Evolutionary conservation across 1,284 basidiomycete species (phyloP).

Genomic region (Cryptococcus sp.): DNA sequence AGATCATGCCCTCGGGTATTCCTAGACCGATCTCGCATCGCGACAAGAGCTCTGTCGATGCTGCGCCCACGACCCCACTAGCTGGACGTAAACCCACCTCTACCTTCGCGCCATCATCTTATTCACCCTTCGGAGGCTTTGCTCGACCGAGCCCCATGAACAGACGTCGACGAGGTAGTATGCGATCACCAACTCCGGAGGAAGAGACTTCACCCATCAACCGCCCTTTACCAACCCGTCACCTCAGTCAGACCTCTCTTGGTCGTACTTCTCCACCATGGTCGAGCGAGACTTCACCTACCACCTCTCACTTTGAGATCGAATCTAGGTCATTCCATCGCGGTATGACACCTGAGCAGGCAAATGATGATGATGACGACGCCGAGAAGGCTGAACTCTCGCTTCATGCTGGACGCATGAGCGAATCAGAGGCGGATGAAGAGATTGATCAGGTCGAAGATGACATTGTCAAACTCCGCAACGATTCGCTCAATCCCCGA

Average conservation of each 20-base stretch:
- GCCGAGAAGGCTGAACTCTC: conserved; percentile 19
- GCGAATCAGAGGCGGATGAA: background rate
- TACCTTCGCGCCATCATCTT: conserved; percentile 20
- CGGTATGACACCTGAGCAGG: conserved; percentile 14
- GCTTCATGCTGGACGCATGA: conserved; percentile 12
- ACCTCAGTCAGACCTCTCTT: conserved; percentile 7
- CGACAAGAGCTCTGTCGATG: conserved; percentile 5
- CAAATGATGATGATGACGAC: conserved; percentile 10
- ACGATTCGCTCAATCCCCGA: conserved; percentile 17
- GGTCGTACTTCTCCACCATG: conserved; percentile 7
- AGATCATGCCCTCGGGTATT: conserved; percentile 15
- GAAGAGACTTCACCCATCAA: conserved; percentile 2
- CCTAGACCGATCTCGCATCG: conserved; percentile 3
- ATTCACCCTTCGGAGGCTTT: conserved; percentile 25
- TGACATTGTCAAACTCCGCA: background rate
- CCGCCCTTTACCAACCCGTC: conserved; percentile 1
- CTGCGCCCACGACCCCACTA: conserved; percentile 8
- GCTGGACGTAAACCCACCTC: conserved; percentile 28
- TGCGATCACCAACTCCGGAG: conserved; percentile 11
- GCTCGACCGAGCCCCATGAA: conserved; percentile 31
- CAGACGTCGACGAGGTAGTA: conserved; percentile 25
- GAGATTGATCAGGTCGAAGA: background rate
- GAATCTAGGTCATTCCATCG: conserved; percentile 35
- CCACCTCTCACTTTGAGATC: conserved; percentile 17
- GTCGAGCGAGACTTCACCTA: conserved; percentile 22